A percentile compares a stretch with the other conserved stretches of the same genome.
Evolutionary conservation across 2,329 filamentous ascomycete genomes (phyloP).

Genomic region (Ilyonectria robusta): DNA sequence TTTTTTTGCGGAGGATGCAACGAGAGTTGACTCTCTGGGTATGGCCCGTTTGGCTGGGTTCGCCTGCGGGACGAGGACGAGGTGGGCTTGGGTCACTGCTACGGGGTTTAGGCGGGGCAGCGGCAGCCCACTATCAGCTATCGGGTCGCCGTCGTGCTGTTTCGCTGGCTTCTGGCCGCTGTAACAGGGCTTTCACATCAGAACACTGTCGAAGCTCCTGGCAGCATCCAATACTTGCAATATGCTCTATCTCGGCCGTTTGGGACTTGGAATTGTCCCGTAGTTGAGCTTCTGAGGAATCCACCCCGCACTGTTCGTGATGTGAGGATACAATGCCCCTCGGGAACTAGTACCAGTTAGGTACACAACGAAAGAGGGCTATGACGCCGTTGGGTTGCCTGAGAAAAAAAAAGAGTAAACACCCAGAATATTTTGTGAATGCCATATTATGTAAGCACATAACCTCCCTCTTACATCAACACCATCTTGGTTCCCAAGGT

Average conservation of each 20-base stretch:
- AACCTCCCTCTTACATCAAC: background rate
- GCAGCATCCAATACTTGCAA: conserved; percentile 34
- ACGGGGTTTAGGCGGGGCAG: conserved; percentile 26
- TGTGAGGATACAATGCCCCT: background rate
- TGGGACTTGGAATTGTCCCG: background rate
- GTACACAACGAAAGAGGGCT: conserved; percentile 4
- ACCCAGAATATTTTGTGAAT: conserved; percentile 46
- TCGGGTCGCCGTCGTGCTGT: conserved; percentile 1
- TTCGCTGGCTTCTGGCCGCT: conserved; percentile 13
- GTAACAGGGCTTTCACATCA: conserved; percentile 22
- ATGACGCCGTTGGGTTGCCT: conserved; percentile 16
- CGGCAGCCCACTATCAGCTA: conserved; percentile 11
- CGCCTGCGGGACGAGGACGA: conserved; percentile 25
- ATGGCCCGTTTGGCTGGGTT: conserved; percentile 23
- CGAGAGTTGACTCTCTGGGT: conserved; percentile 17
- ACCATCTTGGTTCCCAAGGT: no score
- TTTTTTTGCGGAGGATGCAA: conserved; percentile 22
- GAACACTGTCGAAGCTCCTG: conserved; percentile 36
- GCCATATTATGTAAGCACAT: conserved; percentile 48
- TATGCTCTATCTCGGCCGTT: conserved; percentile 34
- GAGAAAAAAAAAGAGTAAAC: conserved; percentile 19
- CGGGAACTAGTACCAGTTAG: background rate
- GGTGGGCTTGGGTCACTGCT: conserved; percentile 24
- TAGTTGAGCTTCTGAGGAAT: background rate
- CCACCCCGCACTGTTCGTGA: background rate